Evolutionary conservation across 2,329 filamentous ascomycete genomes (phyloP).

Genomic region (Aspergillus viridinutans): DNA sequence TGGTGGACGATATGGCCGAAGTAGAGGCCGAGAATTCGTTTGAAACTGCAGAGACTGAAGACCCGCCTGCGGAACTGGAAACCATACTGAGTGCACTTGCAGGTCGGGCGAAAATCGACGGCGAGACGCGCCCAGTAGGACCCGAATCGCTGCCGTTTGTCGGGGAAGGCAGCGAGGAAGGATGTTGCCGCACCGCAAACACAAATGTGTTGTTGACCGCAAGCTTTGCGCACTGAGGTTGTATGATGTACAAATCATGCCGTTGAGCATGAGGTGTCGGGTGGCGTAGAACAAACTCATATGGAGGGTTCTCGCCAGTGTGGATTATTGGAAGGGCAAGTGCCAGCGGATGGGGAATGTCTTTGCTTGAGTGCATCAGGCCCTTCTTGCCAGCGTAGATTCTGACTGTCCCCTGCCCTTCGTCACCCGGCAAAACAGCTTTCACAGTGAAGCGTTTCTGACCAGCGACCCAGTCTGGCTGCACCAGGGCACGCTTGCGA

Average conservation of each 20-base stretch:
- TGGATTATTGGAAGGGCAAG: slow-evolving; percentile 88
- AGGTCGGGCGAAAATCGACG: slow-evolving; percentile 51
- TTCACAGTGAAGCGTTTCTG: slow-evolving; percentile 92
- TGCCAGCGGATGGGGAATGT: slow-evolving; percentile 88
- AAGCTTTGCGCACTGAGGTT: slow-evolving; percentile 84
- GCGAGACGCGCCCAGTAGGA: slow-evolving; percentile 45
- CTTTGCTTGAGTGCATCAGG: slow-evolving; percentile 94
- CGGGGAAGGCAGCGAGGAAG: slow-evolving; percentile 54
- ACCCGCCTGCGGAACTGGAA: slow-evolving; percentile 50
- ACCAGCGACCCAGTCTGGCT: slow-evolving; percentile 85
- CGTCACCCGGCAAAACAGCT: slow-evolving; percentile 83
- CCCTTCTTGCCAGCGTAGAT: slow-evolving; percentile 92
- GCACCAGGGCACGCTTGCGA: slow-evolving; percentile 79
- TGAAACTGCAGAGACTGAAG: slow-evolving; percentile 45
- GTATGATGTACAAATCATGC: slow-evolving; percentile 93
- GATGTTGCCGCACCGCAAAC: slow-evolving; percentile 91
- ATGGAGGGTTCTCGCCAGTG: slow-evolving; percentile 85
- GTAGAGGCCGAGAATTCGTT: slow-evolving; percentile 41
- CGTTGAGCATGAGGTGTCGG: slow-evolving; percentile 96
- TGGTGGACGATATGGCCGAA: slow-evolving; percentile 53
- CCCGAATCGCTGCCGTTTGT: slow-evolving; percentile 31
- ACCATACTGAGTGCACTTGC: slow-evolving; percentile 59
- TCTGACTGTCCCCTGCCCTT: slow-evolving; percentile 81
- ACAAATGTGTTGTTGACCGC: slow-evolving; percentile 97
- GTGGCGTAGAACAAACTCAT: slow-evolving; percentile 88